Evolutionary conservation across 148 eudicot species (phyloP).

Genomic region (Camellia sinensis): DNA sequence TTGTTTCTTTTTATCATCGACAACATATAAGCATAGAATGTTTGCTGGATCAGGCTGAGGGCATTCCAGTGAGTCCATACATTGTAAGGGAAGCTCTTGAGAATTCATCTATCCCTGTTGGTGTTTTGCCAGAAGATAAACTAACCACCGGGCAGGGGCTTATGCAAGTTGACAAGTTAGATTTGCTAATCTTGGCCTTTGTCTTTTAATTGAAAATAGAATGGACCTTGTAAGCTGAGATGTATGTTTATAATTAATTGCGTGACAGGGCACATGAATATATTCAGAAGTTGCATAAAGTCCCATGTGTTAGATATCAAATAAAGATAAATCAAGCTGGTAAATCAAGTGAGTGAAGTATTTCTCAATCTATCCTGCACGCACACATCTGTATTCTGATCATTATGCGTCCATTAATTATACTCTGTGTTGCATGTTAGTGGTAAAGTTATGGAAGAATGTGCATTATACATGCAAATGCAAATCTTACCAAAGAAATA

Average conservation of each 20-base stretch:
- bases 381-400: neutral
- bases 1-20: conserved; percentile 1
- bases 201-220: neutral
- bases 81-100: conserved; percentile 89
- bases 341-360: conserved; percentile 57
- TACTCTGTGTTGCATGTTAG: neutral
- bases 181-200: conserved; percentile 18
- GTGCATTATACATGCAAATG: neutral
- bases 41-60: conserved; percentile 65
- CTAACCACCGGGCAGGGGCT: conserved; percentile 90
- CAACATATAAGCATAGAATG: neutral
- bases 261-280: conserved; percentile 79
- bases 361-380: neutral
- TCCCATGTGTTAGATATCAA: conserved; percentile 69
- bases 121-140: conserved; percentile 77
- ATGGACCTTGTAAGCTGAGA: conserved; percentile 5
- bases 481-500: neutral
- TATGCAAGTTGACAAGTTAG: conserved; percentile 97
- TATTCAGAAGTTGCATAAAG: conserved; percentile 51
- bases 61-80: conserved; percentile 83
- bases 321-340: conserved; percentile 73
- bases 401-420: neutral
- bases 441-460: too few relatives aligned
- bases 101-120: conserved; percentile 70
- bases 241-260: conserved; percentile 7